Conservation (phyloP, 805 yeast genomes). For the Sporopachydermia quercuum region DNA sequence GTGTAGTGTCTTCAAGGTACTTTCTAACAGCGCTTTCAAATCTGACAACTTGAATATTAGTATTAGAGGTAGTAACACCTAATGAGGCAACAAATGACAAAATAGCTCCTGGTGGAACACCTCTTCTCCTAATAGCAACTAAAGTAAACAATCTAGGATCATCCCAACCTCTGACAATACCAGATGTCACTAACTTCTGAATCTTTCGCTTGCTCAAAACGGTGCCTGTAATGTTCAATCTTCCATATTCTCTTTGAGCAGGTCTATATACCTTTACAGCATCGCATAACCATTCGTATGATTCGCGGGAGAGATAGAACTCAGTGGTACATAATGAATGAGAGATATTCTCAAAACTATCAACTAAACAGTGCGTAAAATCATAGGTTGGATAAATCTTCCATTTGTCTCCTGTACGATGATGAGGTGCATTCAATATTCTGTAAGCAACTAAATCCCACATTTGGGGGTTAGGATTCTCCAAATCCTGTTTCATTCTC, state of each 20-base stretch:
- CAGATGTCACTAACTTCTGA: conserved; percentile 75
- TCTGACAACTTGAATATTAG: conserved; percentile 80
- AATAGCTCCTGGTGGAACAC: conserved; percentile 98
- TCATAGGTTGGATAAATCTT: conserved; percentile 97
- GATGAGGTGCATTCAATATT: conserved; percentile 82
- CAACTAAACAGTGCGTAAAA: conserved; percentile 97
- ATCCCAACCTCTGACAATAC: conserved; percentile 89
- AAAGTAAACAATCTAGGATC: conserved; percentile 94
- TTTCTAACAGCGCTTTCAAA: conserved; percentile 83
- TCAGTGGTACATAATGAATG: conserved; percentile 96
- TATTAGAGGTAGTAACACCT: conserved; percentile 90
- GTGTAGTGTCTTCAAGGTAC: conserved; percentile 80
- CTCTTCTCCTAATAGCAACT: conserved; percentile 91
- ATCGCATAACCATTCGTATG: conserved; percentile 98
- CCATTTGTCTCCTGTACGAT: conserved; percentile 96
- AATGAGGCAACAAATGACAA: conserved; percentile 83
- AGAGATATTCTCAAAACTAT: conserved; percentile 89
- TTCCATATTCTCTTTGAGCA: conserved; percentile 96
- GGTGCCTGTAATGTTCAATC: conserved; percentile 89
- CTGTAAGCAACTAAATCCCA: conserved; percentile 98
- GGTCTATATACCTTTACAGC: conserved; percentile 91
- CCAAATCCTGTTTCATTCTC: conserved; percentile 91
- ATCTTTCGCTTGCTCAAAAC: conserved; percentile 91
- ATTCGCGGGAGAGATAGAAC: conserved; percentile 80
- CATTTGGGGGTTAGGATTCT: conserved; percentile 94